Base-by-base conservation (phyloP, 1,139 yeast species). In the Spathaspora sp. region DNA sequence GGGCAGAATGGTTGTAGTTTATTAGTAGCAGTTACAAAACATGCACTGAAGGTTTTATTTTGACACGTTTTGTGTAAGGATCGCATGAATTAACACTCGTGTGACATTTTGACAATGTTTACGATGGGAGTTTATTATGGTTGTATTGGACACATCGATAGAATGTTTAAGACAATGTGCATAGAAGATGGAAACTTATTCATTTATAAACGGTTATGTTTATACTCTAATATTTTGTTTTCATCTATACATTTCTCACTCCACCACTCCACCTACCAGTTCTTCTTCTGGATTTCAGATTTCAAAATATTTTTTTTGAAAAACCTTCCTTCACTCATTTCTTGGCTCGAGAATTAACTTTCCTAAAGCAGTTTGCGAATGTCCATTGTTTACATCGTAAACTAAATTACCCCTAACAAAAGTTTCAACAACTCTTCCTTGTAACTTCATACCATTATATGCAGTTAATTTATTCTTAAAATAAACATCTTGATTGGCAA, bases 391-490 rank as follows among this genome's bases (percentile, higher is more conserved):
- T 36, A 67, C 63, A 2, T 81, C 79, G 65, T 76, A 90, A 10
- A 86, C 84, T 0, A 82, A 68, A 38, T 76, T 69, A 7, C 97
- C 97, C 54, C 96, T 76, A 23, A 91, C 75, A 43, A 87, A 70
- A 1, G 97, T 89, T 62, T 86, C 90, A 46, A 80, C 69, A 3
- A 90, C 95, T 51, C 82, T 74, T 17, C 98, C 97, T 43, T 66
- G 68, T 47, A 90, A 74, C 45, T 72, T 64, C 67, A 73, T 74
- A 4, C 95, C 95, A 57, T 88, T 76, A 62, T 89, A 91, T 0
- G 97, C 96, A 1, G 96, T 86, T 49, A 89, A 66, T 63, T 90
- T 90, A 69, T 91, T 90, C 58, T 89, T 90, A 73, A 88, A 91
- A 55, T 66, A 80, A 27, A 89, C 77, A 45, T 78, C 74, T 24